Conservation (phyloP, 108 stramenopile species). For the Nitzschia sp. region DNA sequence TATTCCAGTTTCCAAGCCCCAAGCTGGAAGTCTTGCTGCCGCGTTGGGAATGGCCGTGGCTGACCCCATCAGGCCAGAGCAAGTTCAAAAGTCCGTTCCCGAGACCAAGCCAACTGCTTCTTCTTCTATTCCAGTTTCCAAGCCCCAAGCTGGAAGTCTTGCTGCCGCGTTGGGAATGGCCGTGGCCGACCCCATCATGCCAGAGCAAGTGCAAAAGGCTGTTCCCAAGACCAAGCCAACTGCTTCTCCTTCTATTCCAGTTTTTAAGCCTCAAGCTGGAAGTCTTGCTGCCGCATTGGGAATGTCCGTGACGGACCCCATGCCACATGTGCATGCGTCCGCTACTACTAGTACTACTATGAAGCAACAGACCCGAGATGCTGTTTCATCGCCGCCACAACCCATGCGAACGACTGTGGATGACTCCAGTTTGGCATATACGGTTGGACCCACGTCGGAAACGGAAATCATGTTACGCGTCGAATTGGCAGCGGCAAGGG, state of each 20-base stretch:
- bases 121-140: background rate
- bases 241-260: background rate
- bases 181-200: background rate
- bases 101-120: too few species aligned
- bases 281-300: background rate
- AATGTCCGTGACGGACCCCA: background rate
- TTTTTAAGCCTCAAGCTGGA: background rate
- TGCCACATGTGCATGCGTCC: background rate
- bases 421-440: too few species aligned
- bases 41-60: too few species aligned
- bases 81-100: too few species aligned
- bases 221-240: background rate
- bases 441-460: background rate
- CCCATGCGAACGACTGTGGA: too few species aligned
- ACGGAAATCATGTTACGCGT: background rate
- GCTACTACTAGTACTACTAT: too few species aligned
- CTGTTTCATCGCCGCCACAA: too few species aligned
- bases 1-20: background rate
- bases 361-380: too few species aligned
- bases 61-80: too few species aligned
- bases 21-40: background rate
- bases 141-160: constrained; percentile 2
- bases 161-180: background rate
- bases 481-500: background rate
- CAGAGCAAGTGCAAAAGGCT: too few species aligned